phyloP scores from a whole-genome alignment of 2,329 filamentous ascomycete genomes.

The Aureobasidium sp. region DNA sequence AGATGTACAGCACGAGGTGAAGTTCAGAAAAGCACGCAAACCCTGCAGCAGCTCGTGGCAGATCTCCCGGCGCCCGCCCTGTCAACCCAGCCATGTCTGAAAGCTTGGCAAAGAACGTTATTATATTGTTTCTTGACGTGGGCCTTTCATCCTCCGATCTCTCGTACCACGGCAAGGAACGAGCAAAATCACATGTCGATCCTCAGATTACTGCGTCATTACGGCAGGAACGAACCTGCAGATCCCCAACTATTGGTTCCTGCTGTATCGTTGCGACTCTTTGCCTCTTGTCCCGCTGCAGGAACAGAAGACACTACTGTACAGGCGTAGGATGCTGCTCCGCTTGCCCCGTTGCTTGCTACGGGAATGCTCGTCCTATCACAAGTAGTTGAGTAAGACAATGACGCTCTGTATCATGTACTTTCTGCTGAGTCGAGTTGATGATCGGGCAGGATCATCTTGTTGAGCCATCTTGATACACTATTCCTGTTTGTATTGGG shows the following conservation, averaged over 20 bases:
- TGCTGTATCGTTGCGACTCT: neutral
- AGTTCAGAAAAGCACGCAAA: neutral
- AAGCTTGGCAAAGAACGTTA: conserved; percentile 5
- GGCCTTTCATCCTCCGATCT: neutral
- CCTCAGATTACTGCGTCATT: neutral
- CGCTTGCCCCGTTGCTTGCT: neutral
- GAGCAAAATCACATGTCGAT: conserved; percentile 4
- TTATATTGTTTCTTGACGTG: conserved; percentile 4
- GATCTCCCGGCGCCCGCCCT: conserved; percentile 1
- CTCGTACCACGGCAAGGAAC: conserved; percentile 5
- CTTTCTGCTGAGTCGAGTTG: neutral
- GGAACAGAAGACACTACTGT: conserved; percentile 1
- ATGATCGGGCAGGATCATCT: conserved; percentile 7
- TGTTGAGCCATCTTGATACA: conserved; percentile 11
- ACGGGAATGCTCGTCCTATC: neutral
- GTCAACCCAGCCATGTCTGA: neutral
- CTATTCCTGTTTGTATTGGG: conserved; percentile 7
- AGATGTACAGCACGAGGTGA: neutral
- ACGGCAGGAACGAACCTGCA: conserved; percentile 1
- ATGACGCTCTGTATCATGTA: neutral
- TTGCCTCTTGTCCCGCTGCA: neutral
- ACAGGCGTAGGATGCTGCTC: neutral
- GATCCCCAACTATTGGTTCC: conserved; percentile 10
- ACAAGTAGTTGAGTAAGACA: conserved; percentile 9
- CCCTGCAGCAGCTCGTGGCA: conserved; percentile 1